phyloP scores from a whole-genome alignment of 441 rosid species.

The Erodium trifolium region DNA sequence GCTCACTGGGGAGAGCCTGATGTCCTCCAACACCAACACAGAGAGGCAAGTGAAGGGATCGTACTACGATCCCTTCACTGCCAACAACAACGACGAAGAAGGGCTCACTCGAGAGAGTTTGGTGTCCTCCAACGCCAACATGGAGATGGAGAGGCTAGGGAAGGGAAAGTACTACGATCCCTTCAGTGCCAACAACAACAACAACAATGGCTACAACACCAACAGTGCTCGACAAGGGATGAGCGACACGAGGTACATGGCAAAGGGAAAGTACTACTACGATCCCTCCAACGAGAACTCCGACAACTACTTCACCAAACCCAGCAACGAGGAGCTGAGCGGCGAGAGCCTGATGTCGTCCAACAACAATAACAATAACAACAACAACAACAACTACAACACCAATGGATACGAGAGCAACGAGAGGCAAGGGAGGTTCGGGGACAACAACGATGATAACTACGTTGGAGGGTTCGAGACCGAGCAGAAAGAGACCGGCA shows the following conservation, averaged over 20 bases:
- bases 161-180: too few relatives aligned
- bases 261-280: conserved; percentile 46
- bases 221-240: conserved; percentile 37
- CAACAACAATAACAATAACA: neutral
- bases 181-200: too few relatives aligned
- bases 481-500: neutral
- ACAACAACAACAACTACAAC: neutral
- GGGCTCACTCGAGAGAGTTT: too few relatives aligned
- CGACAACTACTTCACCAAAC: conserved; percentile 10
- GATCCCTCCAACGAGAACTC: conserved; percentile 23
- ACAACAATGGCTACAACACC: too few relatives aligned
- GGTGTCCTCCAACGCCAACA: too few relatives aligned
- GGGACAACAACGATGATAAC: neutral
- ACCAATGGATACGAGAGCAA: neutral
- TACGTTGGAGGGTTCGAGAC: neutral
- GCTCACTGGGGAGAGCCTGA: too few relatives aligned
- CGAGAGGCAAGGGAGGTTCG: conserved; percentile 18
- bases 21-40: too few relatives aligned
- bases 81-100: too few relatives aligned
- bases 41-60: too few relatives aligned
- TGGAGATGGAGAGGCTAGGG: too few relatives aligned
- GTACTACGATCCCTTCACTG: too few relatives aligned
- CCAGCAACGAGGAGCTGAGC: neutral
- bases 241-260: conserved; percentile 66
- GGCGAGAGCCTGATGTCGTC: neutral